Base-by-base conservation (phyloP, 1,284 basidiomycete species). In the Baeospora myosura region DNA sequence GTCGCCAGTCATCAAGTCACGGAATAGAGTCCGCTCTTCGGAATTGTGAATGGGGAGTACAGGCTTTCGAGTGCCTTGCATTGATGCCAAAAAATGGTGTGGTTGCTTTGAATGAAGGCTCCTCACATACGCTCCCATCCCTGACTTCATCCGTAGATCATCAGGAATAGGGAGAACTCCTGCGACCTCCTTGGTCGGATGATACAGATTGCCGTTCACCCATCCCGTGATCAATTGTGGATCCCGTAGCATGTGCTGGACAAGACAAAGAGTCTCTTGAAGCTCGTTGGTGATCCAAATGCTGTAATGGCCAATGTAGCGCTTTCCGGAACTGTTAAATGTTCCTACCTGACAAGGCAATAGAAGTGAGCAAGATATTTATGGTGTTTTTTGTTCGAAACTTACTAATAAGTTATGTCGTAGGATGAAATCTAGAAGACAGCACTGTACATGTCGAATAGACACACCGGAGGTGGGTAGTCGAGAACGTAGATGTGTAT, bases 151-250 rank as follows among this genome's bases (percentile, higher is more conserved):
- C 1, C 41, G 47, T 4, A 59, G 29, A 16, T 51, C 42, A 7
- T 29, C 43, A 16, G 56, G 60, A 43, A 58, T 44, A 0, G 49
- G 52, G 38, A 59, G 49, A 20, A 62, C 55, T 2, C 58, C 60
- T 5, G 55, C 25, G 2, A 45, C 35, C 33, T 60, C 55, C 0
- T 33, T 30, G 3, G 54, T 54, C 8, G 28, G 54, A 1, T 45
- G 7, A 38, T 60, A 60, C 4, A 59, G 46, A 25, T 59, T 53
- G 1, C 55, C 54, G 31, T 61, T 61, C 2, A 56, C 42, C 55
- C 56, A 57, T 1, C 49, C 48, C 2, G 25, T 41, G 12, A 52
- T 44, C 4, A 34, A 20, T 3, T 16, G 20, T 3, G 49, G 45
- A 23, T 49, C n/a, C 7, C 34, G 21, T 12, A 52, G 30, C 16